These are phyloP conservation scores for Oropetium thomaeum DNA, from an alignment of 176 grass and related monocot genomes.

Conservation along the genomic window DNA sequence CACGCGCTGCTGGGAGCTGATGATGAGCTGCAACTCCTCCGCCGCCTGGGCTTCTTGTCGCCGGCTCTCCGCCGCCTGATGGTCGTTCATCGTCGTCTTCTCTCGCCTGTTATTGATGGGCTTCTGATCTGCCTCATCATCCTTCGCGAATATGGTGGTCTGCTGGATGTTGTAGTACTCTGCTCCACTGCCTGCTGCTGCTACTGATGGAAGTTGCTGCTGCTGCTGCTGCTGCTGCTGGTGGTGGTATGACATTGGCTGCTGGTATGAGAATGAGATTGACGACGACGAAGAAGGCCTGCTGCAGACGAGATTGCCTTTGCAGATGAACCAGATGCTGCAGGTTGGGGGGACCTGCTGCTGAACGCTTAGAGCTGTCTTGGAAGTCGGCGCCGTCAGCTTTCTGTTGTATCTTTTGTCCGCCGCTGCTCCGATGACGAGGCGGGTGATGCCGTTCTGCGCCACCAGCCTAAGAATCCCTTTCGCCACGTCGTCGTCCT, in stretches of 20 bases:
- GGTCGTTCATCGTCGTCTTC: too few species aligned
- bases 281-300: neutral
- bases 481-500: neutral
- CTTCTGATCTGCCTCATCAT: neutral
- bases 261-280: neutral
- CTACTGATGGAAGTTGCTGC: neutral
- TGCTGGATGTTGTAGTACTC: too few species aligned
- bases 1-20: conserved; percentile 4
- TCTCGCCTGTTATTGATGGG: neutral
- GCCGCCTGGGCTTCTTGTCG: too few species aligned
- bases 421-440: conserved; percentile 3
- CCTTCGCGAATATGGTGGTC: conserved; percentile 2
- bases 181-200: neutral
- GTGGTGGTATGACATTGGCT: too few species aligned
- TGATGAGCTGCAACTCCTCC: neutral
- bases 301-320: conserved; percentile 3
- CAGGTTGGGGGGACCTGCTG: neutral
- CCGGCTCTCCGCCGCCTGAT: too few species aligned
- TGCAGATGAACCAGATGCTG: conserved; percentile 9
- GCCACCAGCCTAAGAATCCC: neutral
- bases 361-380: neutral
- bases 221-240: neutral
- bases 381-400: conserved; percentile 8
- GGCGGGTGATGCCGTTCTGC: neutral
- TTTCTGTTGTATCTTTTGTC: conserved; percentile 1